phyloP scores from a whole-genome alignment of 768 basidiomycete genomes.

The Auricularia auricula-judae region DNA sequence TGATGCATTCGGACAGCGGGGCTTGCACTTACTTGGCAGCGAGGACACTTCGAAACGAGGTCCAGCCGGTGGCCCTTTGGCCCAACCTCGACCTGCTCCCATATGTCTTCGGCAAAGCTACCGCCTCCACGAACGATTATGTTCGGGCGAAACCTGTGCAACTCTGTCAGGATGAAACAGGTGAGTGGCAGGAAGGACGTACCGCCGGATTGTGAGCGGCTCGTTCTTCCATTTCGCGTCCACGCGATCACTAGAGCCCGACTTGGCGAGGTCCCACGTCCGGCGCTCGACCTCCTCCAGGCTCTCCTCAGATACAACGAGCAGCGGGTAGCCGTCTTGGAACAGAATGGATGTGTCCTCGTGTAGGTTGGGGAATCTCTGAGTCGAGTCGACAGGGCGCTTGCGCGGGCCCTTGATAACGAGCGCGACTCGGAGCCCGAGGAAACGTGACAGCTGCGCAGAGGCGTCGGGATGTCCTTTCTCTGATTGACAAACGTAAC shows the following conservation, averaged over 20 bases:
- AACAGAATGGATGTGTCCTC: conserved; percentile 31
- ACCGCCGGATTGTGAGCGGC: conserved; percentile 50
- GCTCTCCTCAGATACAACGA: conserved; percentile 60
- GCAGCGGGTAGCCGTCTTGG: conserved; percentile 63
- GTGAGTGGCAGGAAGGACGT: conserved; percentile 7
- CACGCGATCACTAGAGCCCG: conserved; percentile 27
- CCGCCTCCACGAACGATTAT: conserved; percentile 56
- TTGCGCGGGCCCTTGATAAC: conserved; percentile 52
- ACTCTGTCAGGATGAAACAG: conserved; percentile 2
- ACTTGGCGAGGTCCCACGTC: conserved; percentile 30
- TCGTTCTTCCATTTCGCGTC: conserved; percentile 42
- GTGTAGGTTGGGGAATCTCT: conserved; percentile 42
- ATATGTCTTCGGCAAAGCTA: conserved; percentile 59
- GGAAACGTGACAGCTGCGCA: conserved; percentile 45
- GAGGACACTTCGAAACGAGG: conserved; percentile 57
- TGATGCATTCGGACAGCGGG: not conserved
- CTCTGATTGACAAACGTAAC: conserved; percentile 47
- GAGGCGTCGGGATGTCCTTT: conserved; percentile 32
- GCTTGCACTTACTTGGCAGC: conserved; percentile 50
- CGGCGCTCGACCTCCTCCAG: conserved; percentile 39
- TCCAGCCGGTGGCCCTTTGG: conserved; percentile 27
- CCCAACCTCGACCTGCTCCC: conserved; percentile 50
- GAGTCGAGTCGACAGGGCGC: conserved; percentile 40
- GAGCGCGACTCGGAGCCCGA: conserved; percentile 50
- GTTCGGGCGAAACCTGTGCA: conserved; percentile 61